phyloP scores from a whole-genome alignment of 2,329 filamentous ascomycete species.

The Aureobasidium zeae region DNA sequence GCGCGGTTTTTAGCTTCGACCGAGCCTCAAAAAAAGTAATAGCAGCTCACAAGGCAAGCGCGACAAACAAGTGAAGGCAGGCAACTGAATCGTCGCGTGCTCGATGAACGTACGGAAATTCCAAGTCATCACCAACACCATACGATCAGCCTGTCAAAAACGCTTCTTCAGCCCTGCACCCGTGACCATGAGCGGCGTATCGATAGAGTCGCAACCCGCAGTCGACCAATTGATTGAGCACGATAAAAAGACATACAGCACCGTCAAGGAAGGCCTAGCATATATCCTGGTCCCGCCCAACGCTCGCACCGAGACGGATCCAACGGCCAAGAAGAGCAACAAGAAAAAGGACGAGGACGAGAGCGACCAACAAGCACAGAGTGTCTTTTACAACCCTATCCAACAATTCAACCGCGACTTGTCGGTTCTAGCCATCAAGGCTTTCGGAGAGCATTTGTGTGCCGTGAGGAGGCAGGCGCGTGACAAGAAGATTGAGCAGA shows the following conservation, averaged over 20 bases:
- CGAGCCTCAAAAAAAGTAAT: constrained; percentile 9
- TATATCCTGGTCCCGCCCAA: constrained; percentile 54
- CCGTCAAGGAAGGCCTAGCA: constrained; percentile 58
- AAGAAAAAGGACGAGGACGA: constrained; percentile 31
- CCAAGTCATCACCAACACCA: background rate
- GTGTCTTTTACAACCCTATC: constrained; percentile 96
- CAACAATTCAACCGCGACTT: constrained; percentile 98
- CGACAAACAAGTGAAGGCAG: background rate
- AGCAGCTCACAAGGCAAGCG: background rate
- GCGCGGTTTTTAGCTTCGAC: background rate
- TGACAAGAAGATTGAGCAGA: constrained; percentile 13
- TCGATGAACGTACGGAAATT: background rate
- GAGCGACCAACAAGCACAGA: constrained; percentile 56
- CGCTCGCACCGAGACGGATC: constrained; percentile 40
- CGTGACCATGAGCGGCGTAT: constrained; percentile 9
- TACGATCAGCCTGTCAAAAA: background rate
- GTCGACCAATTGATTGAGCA: constrained; percentile 28
- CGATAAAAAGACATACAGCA: constrained; percentile 34
- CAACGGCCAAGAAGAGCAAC: constrained; percentile 30
- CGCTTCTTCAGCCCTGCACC: background rate
- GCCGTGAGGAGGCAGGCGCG: constrained; percentile 19
- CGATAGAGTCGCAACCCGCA: constrained; percentile 20
- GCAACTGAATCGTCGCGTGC: background rate
- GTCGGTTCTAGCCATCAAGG: constrained; percentile 83
- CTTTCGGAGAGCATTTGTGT: constrained; percentile 61